These are phyloP conservation scores for Leishmania tropica DNA, from an alignment of 208 protist genomes.

Conservation along the genomic window DNA sequence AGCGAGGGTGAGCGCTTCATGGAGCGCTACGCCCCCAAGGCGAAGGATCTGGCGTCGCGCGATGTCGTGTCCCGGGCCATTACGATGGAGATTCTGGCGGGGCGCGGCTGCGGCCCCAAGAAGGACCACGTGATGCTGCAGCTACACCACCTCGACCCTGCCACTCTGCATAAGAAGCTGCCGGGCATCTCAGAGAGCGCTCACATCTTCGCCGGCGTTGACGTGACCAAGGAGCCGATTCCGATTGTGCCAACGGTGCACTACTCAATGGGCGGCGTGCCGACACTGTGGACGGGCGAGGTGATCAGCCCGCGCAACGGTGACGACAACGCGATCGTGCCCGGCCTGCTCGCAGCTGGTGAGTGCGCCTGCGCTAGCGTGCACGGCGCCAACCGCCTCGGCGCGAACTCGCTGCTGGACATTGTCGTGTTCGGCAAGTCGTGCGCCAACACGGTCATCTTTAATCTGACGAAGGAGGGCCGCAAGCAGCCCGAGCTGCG, in stretches of 20 bases:
- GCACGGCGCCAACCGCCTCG: conserved; percentile 98
- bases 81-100: conserved; percentile 98
- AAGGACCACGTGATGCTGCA: conserved; percentile 98
- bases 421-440: conserved; percentile 99
- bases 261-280: conserved; percentile 98
- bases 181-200: conserved; percentile 99
- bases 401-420: conserved; percentile 99
- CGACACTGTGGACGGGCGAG: conserved; percentile 93
- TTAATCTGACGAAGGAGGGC: conserved; percentile 93
- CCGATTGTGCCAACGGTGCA: conserved; percentile 99
- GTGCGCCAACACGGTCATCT: conserved; percentile 94
- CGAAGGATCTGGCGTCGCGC: conserved; percentile 99
- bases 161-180: conserved; percentile 96
- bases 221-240: conserved; percentile 99
- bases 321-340: conserved; percentile 95
- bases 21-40: conserved; percentile 98
- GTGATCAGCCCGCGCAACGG: conserved; percentile 88
- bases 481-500: conserved; percentile 85
- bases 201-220: conserved; percentile 99
- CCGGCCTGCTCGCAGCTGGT: conserved; percentile 97
- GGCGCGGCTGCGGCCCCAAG: conserved; percentile 92
- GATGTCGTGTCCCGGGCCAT: conserved; percentile 99
- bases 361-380: conserved; percentile 98
- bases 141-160: conserved; percentile 97
- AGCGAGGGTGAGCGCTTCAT: conserved; percentile 98